Percentiles rank a stretch among this genome's conserved stretches.
These are phyloP conservation scores for Trichomonascaceae sp. DNA, from an alignment of 1,139 yeast species.

Conservation along the genomic window DNA sequence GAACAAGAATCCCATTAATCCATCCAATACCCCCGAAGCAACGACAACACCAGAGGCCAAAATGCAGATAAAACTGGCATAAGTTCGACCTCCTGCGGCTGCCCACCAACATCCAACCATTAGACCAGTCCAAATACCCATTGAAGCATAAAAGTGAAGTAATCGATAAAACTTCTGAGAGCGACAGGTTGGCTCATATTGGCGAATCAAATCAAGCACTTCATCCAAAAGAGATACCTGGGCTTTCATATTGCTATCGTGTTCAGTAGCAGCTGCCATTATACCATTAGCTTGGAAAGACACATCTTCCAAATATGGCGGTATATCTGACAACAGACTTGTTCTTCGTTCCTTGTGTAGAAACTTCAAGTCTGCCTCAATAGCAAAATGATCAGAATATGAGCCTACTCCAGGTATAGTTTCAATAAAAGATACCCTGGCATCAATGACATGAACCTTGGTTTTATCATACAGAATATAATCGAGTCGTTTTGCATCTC, in stretches of 20 bases:
- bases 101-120: conserved; percentile 59
- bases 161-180: conserved; percentile 63
- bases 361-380: conserved; percentile 44
- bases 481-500: conserved; percentile 86
- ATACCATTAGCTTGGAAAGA: conserved; percentile 5
- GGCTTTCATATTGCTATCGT: conserved; percentile 2
- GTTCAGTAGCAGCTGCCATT: conserved; percentile 8
- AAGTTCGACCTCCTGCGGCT: conserved; percentile 38
- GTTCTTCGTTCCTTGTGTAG: conserved; percentile 1
- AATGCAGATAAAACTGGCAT: conserved; percentile 58
- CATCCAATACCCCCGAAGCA: conserved; percentile 66
- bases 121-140: conserved; percentile 45
- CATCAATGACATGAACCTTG: conserved; percentile 48
- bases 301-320: conserved; percentile 4
- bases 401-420: conserved; percentile 50
- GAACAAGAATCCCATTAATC: conserved; percentile 70
- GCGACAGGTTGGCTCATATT: conserved; percentile 50
- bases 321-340: conserved; percentile 6
- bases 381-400: conserved; percentile 91
- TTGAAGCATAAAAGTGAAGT: conserved; percentile 55
- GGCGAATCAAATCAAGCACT: conserved; percentile 47
- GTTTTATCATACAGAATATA: conserved; percentile 71
- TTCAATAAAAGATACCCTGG: conserved; percentile 70
- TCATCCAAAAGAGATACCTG: conserved; percentile 44
- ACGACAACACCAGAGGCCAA: conserved; percentile 41